Conservation (phyloP, 768 basidiomycete genomes). For the Dendrothele bispora region DNA sequence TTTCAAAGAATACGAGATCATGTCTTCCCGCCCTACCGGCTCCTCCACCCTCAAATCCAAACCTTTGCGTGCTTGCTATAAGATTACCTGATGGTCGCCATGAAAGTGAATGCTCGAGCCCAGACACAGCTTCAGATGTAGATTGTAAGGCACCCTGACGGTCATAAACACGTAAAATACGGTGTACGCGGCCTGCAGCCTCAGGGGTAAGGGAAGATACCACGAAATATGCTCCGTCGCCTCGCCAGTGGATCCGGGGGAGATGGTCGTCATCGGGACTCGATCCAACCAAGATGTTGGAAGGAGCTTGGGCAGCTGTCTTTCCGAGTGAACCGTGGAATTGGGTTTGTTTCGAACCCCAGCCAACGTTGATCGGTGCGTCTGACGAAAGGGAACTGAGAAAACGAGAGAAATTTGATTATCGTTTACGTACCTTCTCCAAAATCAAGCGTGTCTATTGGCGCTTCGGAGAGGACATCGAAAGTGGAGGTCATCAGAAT, state of each 20-base stretch:
- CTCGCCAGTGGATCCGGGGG: slow-evolving; percentile 89
- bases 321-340: slow-evolving; percentile 97
- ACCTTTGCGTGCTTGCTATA: slow-evolving; percentile 79
- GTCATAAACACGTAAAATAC: slow-evolving; percentile 74
- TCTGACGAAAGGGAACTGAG: slow-evolving; percentile 42
- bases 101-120: slow-evolving; percentile 73
- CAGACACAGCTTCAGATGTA: slow-evolving; percentile 81
- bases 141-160: slow-evolving; percentile 74
- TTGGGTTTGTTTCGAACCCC: slow-evolving; percentile 96
- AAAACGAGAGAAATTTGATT: slow-evolving; percentile 7
- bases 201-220: slow-evolving; percentile 67
- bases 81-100: slow-evolving; percentile 93
- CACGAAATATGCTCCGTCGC: slow-evolving; percentile 87
- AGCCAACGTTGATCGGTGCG: slow-evolving; percentile 92
- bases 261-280: slow-evolving; percentile 71
- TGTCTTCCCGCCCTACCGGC: slow-evolving; percentile 67
- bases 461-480: slow-evolving; percentile 81
- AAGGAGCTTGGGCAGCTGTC: slow-evolving; percentile 59
- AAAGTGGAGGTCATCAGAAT: slow-evolving; percentile 88
- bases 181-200: slow-evolving; percentile 36
- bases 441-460: slow-evolving; percentile 72
- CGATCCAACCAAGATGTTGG: slow-evolving; percentile 39
- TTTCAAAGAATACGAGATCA: slow-evolving; percentile 92
- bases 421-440: slow-evolving; percentile 69
- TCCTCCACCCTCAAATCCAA: slow-evolving; percentile 74